Evolutionary conservation across 129 eudicot genomes (phyloP).

Genomic region (Flaveria linearis): DNA sequence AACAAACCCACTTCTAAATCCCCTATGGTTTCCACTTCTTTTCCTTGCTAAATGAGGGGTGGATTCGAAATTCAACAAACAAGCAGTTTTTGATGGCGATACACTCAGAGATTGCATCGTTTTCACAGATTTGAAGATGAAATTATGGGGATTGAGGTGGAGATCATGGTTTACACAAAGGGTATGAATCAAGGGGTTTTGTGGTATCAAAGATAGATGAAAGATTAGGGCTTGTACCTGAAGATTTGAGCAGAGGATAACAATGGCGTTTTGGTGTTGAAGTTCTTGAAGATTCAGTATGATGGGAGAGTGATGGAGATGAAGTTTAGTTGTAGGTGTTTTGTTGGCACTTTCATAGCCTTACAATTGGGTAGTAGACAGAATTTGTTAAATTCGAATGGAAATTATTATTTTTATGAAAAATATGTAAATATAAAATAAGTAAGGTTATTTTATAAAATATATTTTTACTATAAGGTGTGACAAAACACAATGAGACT

Average conservation of each 20-base stretch:
- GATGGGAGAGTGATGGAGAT: neutral
- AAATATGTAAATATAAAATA: too few relatives aligned
- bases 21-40: conserved; percentile 30
- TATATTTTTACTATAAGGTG: too few relatives aligned
- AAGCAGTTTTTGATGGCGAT: conserved; percentile 30
- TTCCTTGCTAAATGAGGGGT: conserved; percentile 14
- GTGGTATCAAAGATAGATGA: neutral
- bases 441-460: too few relatives aligned
- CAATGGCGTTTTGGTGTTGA: conserved; percentile 21
- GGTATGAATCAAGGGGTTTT: conserved; percentile 6
- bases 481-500: too few relatives aligned
- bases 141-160: conserved; percentile 21
- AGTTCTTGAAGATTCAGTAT: conserved; percentile 1
- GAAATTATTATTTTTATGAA: neutral
- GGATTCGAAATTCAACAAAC: conserved; percentile 26
- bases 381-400: neutral
- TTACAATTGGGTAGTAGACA: conserved; percentile 3
- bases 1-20: conserved; percentile 32
- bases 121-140: conserved; percentile 19
- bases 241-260: neutral
- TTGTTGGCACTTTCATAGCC: conserved; percentile 30
- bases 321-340: conserved; percentile 16
- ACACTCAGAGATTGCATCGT: conserved; percentile 35
- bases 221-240: conserved; percentile 23
- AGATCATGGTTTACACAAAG: conserved; percentile 27